Conservation (phyloP, 208 protist species). For the Histomonas meleagridis region DNA sequence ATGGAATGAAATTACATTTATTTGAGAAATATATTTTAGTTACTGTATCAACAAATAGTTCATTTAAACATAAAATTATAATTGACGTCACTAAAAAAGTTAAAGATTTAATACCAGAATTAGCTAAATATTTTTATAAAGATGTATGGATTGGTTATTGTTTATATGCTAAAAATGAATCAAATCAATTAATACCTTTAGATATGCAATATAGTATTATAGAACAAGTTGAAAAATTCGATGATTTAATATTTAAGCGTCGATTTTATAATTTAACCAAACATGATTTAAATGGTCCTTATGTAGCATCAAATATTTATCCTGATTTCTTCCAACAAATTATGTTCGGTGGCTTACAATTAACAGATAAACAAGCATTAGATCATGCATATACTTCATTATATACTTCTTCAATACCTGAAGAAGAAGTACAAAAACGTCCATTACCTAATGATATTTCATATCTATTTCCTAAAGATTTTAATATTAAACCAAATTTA, state of each 20-base stretch:
- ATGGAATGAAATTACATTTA: neutral
- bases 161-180: neutral
- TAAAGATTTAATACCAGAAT: neutral
- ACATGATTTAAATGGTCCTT: neutral
- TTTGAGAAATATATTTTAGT: neutral
- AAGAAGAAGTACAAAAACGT: neutral
- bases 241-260: neutral
- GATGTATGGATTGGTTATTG: neutral
- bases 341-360: neutral
- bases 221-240: neutral
- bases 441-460: neutral
- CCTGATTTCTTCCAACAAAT: neutral
- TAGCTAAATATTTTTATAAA: neutral
- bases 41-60: neutral
- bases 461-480: neutral
- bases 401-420: neutral
- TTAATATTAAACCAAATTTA: neutral
- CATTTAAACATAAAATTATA: neutral
- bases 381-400: neutral
- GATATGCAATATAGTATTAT: neutral
- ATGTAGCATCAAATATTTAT: neutral
- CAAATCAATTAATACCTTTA: too few relatives aligned
- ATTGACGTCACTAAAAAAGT: neutral
- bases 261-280: neutral
- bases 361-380: neutral